phyloP scores from a whole-genome alignment of 306 rosid species.

The Cajanus cajan region DNA sequence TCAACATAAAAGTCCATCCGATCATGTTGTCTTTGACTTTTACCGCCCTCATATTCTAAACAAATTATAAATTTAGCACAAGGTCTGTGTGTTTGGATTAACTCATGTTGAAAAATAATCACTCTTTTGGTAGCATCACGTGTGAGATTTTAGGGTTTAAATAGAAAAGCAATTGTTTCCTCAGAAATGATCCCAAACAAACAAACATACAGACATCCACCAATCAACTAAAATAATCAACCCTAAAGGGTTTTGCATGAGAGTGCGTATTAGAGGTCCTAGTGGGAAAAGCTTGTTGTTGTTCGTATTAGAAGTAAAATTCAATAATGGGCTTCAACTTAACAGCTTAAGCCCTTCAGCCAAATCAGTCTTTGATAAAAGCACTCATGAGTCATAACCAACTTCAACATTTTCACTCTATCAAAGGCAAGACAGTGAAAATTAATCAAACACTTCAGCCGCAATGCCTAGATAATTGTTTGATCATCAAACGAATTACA shows the following conservation, averaged over 20 bases:
- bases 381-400: constrained; percentile 10
- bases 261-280: neutral
- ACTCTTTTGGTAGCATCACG: neutral
- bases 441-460: neutral
- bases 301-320: neutral
- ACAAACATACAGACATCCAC: neutral
- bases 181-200: neutral
- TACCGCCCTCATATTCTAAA: neutral
- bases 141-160: neutral
- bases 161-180: neutral
- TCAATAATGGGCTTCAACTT: neutral
- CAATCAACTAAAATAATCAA: neutral
- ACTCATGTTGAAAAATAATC: neutral
- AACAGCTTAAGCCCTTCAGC: neutral
- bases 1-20: neutral
- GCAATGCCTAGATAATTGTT: neutral
- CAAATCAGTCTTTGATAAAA: neutral
- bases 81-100: neutral
- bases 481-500: neutral
- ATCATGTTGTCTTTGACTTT: neutral
- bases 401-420: constrained; percentile 24
- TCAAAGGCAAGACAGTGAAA: neutral
- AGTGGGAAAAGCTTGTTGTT: neutral
- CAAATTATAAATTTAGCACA: constrained; percentile 25
- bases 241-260: neutral